These are phyloP conservation scores for Tetradesmus obliquus DNA, from an alignment of 139 green algal genomes.

Conservation along the genomic window DNA sequence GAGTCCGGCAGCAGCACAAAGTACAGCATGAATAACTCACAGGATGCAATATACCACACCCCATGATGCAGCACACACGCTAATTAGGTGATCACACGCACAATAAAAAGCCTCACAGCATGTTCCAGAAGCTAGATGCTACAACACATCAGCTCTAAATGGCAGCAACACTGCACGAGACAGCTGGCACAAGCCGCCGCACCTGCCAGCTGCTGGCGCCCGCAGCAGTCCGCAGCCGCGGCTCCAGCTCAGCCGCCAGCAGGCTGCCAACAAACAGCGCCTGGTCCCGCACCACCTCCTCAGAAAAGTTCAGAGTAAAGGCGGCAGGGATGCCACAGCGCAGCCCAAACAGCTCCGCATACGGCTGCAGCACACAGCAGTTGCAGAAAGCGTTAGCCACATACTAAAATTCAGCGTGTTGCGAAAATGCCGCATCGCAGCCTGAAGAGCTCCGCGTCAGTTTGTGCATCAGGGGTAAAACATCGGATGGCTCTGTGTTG, in stretches of 20 bases:
- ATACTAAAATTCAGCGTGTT: background rate
- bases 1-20: background rate
- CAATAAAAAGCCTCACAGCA: background rate
- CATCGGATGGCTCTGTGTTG: no score
- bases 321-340: conserved; percentile 64
- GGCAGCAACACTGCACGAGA: no score
- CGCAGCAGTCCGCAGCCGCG: conserved; percentile 66
- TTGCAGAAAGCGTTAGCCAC: background rate
- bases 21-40: background rate
- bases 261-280: conserved; percentile 78
- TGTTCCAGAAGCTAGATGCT: background rate
- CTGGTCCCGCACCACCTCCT: conserved; percentile 90
- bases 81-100: no score
- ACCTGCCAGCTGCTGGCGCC: conserved; percentile 83
- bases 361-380: conserved; percentile 66
- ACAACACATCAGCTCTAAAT: no score
- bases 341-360: conserved; percentile 71
- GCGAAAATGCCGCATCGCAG: conserved; percentile 56
- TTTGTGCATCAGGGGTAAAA: no score
- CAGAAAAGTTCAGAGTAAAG: conserved; percentile 89
- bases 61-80: no score
- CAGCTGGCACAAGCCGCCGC: background rate
- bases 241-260: conserved; percentile 72
- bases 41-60: no score
- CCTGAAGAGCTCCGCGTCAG: conserved; percentile 68